Base-by-base conservation (phyloP, 148 eudicot species). In the Oxyria digyna region DNA sequence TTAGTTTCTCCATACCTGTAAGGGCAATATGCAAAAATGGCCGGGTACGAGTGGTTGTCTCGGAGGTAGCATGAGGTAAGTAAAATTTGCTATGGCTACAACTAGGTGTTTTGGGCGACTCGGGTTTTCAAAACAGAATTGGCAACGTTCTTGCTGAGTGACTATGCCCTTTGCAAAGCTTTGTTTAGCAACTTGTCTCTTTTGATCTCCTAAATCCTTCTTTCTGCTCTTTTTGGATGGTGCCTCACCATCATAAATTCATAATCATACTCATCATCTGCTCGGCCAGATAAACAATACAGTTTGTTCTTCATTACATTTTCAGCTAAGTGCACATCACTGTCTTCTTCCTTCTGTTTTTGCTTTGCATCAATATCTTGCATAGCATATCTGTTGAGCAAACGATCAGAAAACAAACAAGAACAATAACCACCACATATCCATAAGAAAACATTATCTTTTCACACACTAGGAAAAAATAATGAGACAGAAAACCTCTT, bases 231-330 rank as follows among this genome's bases (percentile, higher is more conserved):
- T 88, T 81, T 73, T 94, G 55, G 77, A 74, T 32, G 97, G 96
- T 27, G 84, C 92, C 40, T 78, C 95, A 62, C 85, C 92, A 41
- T 81, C 97, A 75, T n/a, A n/a, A n/a, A n/a, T n/a, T n/a, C n/a
- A n/a, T 76, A 86, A 74, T 94, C 99, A 77, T 94, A 94, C 80
- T 94, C 97, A 76, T 88, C 97, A 77, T 94, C 99, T 50, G 96
- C 97, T 74, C 69, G 86, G 73, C 78, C 76, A 46, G 87, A 75
- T 57, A 76, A 31, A 52, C 78, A 87, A 75, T 72, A 94, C 62
- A 70, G 69, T 38, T 82, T 78, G 74, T 90, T 90, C 29, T 81
- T 88, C 83, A 79, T 79, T 72, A 94, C 88, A 4, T 37, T 82
- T 64, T 84, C 86, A 76, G 96, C 97, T 63, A 94, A 82, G 82